Evolutionary conservation across 495 filamentous ascomycete genomes (phyloP).

Genomic region (Bryoglossum gracile): DNA sequence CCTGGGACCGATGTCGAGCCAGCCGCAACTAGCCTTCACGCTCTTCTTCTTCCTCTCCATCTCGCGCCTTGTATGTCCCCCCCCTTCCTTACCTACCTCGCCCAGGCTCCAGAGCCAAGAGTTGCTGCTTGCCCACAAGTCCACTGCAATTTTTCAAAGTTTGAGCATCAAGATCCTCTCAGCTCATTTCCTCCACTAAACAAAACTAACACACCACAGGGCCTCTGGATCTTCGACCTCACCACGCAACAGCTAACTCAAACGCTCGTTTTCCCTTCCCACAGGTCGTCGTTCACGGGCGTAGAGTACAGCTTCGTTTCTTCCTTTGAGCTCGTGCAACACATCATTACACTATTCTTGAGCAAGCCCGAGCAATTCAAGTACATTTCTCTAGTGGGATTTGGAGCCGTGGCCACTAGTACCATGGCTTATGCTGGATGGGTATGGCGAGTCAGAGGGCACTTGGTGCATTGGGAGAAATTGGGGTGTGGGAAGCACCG

Average conservation of each 20-base stretch:
- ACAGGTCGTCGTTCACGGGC: conserved; percentile 38
- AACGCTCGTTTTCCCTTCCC: conserved; percentile 27
- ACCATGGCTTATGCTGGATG: conserved; percentile 34
- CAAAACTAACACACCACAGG: too few relatives aligned
- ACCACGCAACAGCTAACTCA: conserved; percentile 40
- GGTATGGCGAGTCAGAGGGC: conserved; percentile 30
- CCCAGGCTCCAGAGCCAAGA: too few relatives aligned
- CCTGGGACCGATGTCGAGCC: conserved; percentile 2
- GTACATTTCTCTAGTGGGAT: conserved; percentile 33
- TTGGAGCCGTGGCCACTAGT: conserved; percentile 27
- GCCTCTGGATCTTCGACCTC: conserved; percentile 39
- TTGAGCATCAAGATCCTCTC: too few relatives aligned
- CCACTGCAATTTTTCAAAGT: too few relatives aligned
- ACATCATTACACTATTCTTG: conserved; percentile 30
- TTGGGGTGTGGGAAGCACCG: conserved; percentile 3
- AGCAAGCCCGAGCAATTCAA: conserved; percentile 34
- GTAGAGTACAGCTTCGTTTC: conserved; percentile 36
- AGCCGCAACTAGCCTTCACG: conserved; percentile 17
- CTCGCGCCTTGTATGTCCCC: too few relatives aligned
- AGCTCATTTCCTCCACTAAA: too few relatives aligned
- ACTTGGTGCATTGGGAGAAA: conserved; percentile 29
- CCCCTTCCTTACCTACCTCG: too few relatives aligned
- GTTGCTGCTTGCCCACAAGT: too few relatives aligned
- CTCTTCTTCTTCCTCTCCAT: conserved; percentile 37
- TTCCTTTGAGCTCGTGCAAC: conserved; percentile 34